A percentile compares a stretch with the other conserved stretches of the same genome.
phyloP scores from a whole-genome alignment of 2,329 filamentous ascomycete genomes.

The Dactylellina haptotyla region DNA sequence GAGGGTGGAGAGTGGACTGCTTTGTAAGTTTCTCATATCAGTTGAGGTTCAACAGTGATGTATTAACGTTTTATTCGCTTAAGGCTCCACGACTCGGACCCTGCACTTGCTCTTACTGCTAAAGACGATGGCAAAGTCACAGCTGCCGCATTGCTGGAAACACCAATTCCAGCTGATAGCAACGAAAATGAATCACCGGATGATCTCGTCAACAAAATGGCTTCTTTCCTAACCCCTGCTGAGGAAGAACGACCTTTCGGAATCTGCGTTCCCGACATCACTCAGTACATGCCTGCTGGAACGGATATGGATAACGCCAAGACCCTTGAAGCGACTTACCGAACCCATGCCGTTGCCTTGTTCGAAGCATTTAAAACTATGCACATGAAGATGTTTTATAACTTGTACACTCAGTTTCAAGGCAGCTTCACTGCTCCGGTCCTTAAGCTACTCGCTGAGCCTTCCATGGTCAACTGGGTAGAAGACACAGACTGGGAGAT shows the following conservation, averaged over 20 bases:
- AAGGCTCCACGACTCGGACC: conserved; percentile 45
- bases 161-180: conserved; percentile 52
- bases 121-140: conserved; percentile 38
- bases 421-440: conserved; percentile 96
- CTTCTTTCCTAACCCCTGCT: conserved; percentile 52
- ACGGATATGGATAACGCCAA: conserved; percentile 89
- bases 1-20: conserved; percentile 54
- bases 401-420: conserved; percentile 92
- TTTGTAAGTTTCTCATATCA: conserved; percentile 58
- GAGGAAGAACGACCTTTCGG: conserved; percentile 56
- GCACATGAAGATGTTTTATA: conserved; percentile 96
- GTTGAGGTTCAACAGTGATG: conserved; percentile 44
- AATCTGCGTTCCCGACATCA: conserved; percentile 78
- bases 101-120: conserved; percentile 12
- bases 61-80: neutral
- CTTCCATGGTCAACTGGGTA: conserved; percentile 87
- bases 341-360: conserved; percentile 92
- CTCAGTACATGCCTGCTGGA: conserved; percentile 78
- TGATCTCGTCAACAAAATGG: conserved; percentile 57
- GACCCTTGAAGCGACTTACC: conserved; percentile 85
- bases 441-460: conserved; percentile 86
- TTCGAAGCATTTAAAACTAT: conserved; percentile 96
- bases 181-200: conserved; percentile 55
- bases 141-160: conserved; percentile 6
- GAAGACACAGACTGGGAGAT: conserved; percentile 94